These are phyloP conservation scores for Ophiocytium majus DNA, from an alignment of 352 stramenopile genomes.

Conservation along the genomic window DNA sequence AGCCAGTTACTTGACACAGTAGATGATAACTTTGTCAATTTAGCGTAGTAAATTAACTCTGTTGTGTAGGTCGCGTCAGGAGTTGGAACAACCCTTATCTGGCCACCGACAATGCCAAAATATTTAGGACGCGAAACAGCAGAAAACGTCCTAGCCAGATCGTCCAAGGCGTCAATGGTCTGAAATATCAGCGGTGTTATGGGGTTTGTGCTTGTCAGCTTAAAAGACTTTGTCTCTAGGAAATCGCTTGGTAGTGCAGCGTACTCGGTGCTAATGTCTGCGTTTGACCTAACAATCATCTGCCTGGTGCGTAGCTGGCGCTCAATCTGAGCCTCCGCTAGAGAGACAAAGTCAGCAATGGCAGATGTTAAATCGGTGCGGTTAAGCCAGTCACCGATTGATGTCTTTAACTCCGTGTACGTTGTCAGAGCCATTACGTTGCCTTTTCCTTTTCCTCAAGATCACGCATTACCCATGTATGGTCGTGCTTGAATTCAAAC, in stretches of 20 bases:
- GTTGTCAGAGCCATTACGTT: conserved; percentile 1
- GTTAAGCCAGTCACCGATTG: not conserved
- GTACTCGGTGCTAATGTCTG: not conserved
- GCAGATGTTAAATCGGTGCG: not conserved
- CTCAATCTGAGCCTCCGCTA: not conserved
- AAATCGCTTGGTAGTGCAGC: not conserved
- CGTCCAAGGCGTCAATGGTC: not conserved
- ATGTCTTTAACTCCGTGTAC: not conserved
- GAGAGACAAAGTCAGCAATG: not conserved
- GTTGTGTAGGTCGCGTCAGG: no score
- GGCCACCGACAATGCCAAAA: not conserved
- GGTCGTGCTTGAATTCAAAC: no score
- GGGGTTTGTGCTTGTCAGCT: no score
- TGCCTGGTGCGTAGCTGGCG: not conserved
- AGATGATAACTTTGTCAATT: no score
- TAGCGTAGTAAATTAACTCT: not conserved
- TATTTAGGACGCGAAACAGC: not conserved
- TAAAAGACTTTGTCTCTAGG: no score
- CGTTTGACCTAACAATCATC: not conserved
- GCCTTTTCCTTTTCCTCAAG: no score
- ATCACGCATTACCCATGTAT: no score
- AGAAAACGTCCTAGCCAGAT: not conserved
- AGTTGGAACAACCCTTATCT: no score
- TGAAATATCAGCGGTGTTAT: not conserved
- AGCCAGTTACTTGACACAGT: no score